Evolutionary conservation across 768 basidiomycete species (phyloP), one percentile per base, ranked within the genome.

Genomic region (Suillus subluteus): DNA sequence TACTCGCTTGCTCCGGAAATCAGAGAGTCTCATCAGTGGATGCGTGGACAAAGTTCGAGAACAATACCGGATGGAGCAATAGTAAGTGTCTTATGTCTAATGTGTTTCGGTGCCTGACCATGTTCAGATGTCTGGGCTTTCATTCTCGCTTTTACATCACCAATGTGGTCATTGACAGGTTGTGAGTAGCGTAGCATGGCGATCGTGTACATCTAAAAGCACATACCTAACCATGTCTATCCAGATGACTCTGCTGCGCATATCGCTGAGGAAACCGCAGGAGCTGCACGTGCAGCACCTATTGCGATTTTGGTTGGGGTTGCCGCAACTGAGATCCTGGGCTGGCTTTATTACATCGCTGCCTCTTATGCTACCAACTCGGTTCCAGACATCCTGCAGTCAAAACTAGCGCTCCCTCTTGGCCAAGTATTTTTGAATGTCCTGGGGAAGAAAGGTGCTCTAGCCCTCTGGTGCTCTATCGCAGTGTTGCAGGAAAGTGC

Each of bases 241-340:
- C 15, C 69, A 84, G 83, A 83, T 44, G 82, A 84, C 69, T 84
- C 83, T 23, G 83, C 81, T 12, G 83, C 79, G 7, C 82, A 83
- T 64, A 82, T 84, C 21, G 77, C 83, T 4, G 83, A 83, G 67
- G 82, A 84, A 74, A 80, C 78, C 0, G 73, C 82, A 7, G 79
- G 80, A 52, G 80, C 81, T n/a, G 79, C 82, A 5, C 72, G 75
- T 30, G 80, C 81, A 15, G 83, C 80, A 26, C 83, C 83, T 7
- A 76, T 83, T 43, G 81, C 82, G 7, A 84, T 83, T 69, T 73
- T 83, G 68, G 75, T 82, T 54, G 80, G 79, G 35, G 82, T 83
- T 46, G 70, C 73, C 16, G 78, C 68, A 3, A 82, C 82, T 3
- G 76, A 79, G 43, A 67, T 80, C 55, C 71, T 83, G 56, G 84